Base-by-base conservation (phyloP, 2,329 filamentous ascomycete genomes). In the Sarocladium strictum region DNA sequence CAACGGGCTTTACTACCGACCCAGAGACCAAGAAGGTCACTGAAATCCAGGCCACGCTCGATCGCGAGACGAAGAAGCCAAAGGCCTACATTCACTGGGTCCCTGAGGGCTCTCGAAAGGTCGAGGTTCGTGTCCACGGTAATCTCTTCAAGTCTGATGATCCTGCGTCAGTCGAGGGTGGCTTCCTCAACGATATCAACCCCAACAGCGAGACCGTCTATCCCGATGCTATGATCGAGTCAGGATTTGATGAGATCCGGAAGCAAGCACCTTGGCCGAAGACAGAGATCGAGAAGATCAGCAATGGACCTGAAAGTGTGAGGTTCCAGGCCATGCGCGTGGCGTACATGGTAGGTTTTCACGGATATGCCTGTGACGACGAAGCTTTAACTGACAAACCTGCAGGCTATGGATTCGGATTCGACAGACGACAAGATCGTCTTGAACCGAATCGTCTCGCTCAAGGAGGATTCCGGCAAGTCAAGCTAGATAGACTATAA, bases 51-150 rank as follows among this genome's bases (percentile, higher is more conserved):
- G 87, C 66, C 19, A 64, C 71, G 1, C 87, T 85, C 54, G 86
- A 89, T 58, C 87, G 87, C 56, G 86, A 89, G 57, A 81, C 78
- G 17, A 84, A 86, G 65, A 81, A 84, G 62, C 83, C 87, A 40
- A 93, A 95, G 73, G 85, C 90, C 1, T 89, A 84, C 65, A 96
- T 97, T 67, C 91, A 96, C 66, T 97, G 93, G 93, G 89, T 96
- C 5, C 66, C 85, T 4, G 82, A 84, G 37, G 85, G 83, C 1
- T 80, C 86, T 0, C 78, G 78, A 14, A 83, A 84, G 60, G 85
- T 86, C 12, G 87, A 92, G 69, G 88, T 84, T 40, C 87, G 92
- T 56, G 78, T 94, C 49, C 86, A 94, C 73, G 89, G 90, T 67
- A 76, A 84, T 2, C 79, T 97, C 0, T 97, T 97, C 81, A 91